Evolutionary conservation across 768 basidiomycete species (phyloP).

Genomic region (Suillus hirtellus): DNA sequence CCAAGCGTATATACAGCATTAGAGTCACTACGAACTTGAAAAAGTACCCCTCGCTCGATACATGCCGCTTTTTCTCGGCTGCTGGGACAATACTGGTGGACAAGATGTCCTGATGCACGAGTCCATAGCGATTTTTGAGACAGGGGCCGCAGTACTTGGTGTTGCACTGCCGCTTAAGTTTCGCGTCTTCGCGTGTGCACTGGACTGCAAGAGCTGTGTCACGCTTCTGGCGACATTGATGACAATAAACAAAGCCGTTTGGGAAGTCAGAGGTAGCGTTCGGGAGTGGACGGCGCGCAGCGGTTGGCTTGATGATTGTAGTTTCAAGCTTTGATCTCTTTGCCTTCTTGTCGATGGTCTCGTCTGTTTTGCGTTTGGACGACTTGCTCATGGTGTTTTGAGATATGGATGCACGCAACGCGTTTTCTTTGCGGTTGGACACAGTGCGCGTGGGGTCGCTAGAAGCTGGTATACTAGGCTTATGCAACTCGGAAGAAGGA

Average conservation of each 20-base stretch:
- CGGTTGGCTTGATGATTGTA: constrained; percentile 17
- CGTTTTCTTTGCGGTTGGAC: constrained; percentile 47
- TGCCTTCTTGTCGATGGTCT: constrained; percentile 21
- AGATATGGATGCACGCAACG: constrained; percentile 33
- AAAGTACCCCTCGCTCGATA: constrained; percentile 36
- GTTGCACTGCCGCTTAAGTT: constrained; percentile 46
- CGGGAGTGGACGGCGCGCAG: constrained; percentile 16
- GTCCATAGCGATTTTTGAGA: constrained; percentile 65
- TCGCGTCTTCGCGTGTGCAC: constrained; percentile 37
- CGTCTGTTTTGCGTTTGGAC: constrained; percentile 55
- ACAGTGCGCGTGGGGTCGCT: constrained; percentile 26
- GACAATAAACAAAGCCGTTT: constrained; percentile 56
- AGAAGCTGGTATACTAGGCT: constrained; percentile 16
- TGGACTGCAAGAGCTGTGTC: constrained; percentile 41
- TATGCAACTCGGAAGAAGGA: constrained; percentile 47
- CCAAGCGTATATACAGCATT: constrained; percentile 10
- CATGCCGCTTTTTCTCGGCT: constrained; percentile 27
- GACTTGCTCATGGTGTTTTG: constrained; percentile 33
- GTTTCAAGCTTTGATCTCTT: constrained; percentile 26
- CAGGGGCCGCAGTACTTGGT: constrained; percentile 66
- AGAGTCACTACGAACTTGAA: constrained; percentile 48
- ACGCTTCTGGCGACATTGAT: constrained; percentile 70
- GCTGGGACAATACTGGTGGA: constrained; percentile 33
- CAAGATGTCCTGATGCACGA: constrained; percentile 42
- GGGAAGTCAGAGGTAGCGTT: constrained; percentile 33